Percentiles rank a stretch among this genome's conserved stretches.
These are phyloP conservation scores for Medicago ruthenica DNA, from an alignment of 306 rosid species.

Conservation along the genomic window DNA sequence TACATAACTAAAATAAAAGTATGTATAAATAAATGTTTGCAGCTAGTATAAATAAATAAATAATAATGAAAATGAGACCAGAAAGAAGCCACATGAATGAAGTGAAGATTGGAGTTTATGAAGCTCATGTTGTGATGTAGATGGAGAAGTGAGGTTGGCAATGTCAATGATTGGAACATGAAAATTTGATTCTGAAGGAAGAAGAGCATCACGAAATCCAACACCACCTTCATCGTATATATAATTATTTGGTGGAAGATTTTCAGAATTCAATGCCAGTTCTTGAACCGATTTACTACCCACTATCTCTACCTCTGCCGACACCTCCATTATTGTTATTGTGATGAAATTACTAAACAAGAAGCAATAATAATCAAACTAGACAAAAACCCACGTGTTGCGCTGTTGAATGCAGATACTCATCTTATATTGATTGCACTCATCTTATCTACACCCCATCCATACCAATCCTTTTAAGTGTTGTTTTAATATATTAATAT, in stretches of 20 bases:
- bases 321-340: too few species aligned
- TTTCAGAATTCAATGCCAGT: slow-evolving; percentile 24
- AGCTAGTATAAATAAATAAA: too few species aligned
- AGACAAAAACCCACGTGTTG: too few species aligned
- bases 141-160: slow-evolving; percentile 38
- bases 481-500: too few species aligned
- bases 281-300: slow-evolving; percentile 50
- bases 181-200: slow-evolving; percentile 11
- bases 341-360: too few species aligned
- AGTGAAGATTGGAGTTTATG: slow-evolving; percentile 46
- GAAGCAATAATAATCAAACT: too few species aligned
- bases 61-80: slow-evolving; percentile 27
- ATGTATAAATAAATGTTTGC: too few species aligned
- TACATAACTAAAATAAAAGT: neutral
- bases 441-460: too few species aligned
- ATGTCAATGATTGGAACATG: slow-evolving; percentile 51
- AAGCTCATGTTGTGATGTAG: slow-evolving; percentile 32
- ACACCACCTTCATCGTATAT: slow-evolving; percentile 36
- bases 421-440: too few species aligned
- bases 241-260: slow-evolving; percentile 45
- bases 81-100: slow-evolving; percentile 55
- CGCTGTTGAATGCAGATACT: too few species aligned
- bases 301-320: neutral
- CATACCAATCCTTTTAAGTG: too few species aligned
- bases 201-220: slow-evolving; percentile 44